Evolutionary conservation across 305 asterid genomes (phyloP), one percentile per base, ranked within the genome.

Genomic region (Caryopteris hybrid): DNA sequence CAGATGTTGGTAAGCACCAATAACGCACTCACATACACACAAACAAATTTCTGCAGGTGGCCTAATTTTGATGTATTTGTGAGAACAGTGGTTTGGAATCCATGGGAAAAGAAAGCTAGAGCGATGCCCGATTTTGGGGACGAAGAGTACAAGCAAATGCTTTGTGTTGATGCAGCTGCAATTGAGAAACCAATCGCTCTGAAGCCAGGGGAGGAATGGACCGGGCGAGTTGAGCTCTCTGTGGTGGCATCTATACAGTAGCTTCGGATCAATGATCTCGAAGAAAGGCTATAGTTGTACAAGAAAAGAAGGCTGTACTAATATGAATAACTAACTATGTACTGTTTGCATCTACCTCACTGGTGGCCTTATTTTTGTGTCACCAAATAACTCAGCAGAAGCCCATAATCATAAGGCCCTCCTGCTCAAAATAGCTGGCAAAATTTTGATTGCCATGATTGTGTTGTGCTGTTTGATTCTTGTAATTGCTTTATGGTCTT

Each of bases 171-270:
- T 43, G 96, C 92, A 51, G 92, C 98, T 41, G 89, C 83, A 5
- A 82, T 92, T 4, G 98, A 92, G 84, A 91, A 87, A 72, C 92
- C 85, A 20, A 74, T 91, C 27, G 66, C 85, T 17, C 77, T 89
- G 76, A 91, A 87, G 82, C 96, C 90, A 0, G 96, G 95, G 13
- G 98, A 91, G 57, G 94, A 91, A 67, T 91, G 98, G 98, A 91
- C 88, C 0, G 95, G 96, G 33, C 67, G 79, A 45, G 74, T 89
- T 50, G 85, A 89, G 76, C 65, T 91, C 8, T 84, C 88, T 1
- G 82, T 81, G 1, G 56, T 56, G 68, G 76, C 89, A 17, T 82
- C 95, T 33, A 81, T 77, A 29, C 79, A 66, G 41, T 73, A 53
- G 67, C 2, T 9, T 34, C 8, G 5, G 7, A 14, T 4, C 10